Base-by-base conservation (phyloP, 2,329 filamentous ascomycete genomes). In the Ambrosiella xylebori region DNA sequence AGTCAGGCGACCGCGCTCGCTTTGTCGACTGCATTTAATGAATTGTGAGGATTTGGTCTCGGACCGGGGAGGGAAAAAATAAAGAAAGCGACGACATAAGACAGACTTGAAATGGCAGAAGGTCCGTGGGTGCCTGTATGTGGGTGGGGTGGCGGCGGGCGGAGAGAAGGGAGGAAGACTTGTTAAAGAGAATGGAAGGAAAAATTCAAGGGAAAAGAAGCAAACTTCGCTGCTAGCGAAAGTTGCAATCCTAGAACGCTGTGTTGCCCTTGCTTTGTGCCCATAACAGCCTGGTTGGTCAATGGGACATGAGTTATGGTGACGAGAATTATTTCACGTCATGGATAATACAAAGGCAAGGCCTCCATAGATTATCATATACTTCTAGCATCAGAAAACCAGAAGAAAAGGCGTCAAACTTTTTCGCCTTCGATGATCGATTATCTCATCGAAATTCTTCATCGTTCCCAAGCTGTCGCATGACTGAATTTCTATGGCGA, bases 1-100 rank as follows among this genome's bases (percentile, higher is more conserved):
- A 41, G 13, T 57, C 58, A 41, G 58, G 55, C 50, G 57, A 59
- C 17, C 57, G 57, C 3, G 57, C 45, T 41, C 57, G 53, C 38
- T 59, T 59, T 50, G 45, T 56, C 38, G 57, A 55, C 45, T 50
- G 47, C 57, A 56, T 59, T 37, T 15, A 37, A 12, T 56, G 37
- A 38, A 52, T 17, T 11, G 27, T 13, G 15, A 51, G 41, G 40
- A 19, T 8, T 56, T 7, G 40, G 40, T 13, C 38, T 27, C 40
- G 11, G 40, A 56, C 53, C 36, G 7, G n/a, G 35, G n/a, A 44
- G 37, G 40, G 36, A 19, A 37, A 27, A 37, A n/a, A 54, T 41
- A 17, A 53, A 37, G 12, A 37, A 53, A 27, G 15, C 13, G 50
- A 27, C 35, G 35, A 36, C 13, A n/a, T 38, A 13, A 53, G 13